Evolutionary conservation across 2,329 filamentous ascomycete genomes (phyloP).

Genomic region (Fusarium duplospermum): DNA sequence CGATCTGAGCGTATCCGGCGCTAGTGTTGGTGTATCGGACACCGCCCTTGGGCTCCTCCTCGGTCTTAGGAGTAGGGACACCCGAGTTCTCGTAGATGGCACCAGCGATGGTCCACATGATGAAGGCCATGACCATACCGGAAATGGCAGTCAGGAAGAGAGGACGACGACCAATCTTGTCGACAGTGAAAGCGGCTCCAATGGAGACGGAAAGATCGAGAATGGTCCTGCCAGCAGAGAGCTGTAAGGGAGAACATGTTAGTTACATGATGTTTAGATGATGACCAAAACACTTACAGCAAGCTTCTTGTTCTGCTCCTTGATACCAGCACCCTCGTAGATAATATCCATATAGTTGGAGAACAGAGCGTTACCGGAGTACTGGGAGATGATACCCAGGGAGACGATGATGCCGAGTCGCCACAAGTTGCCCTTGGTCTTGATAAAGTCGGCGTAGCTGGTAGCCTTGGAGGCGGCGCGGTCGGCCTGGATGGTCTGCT

Average conservation of each 20-base stretch:
- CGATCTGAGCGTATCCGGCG: constrained; percentile 65
- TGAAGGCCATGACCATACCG: constrained; percentile 61
- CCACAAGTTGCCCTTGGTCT: constrained; percentile 73
- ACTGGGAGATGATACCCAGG: constrained; percentile 75
- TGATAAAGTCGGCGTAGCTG: constrained; percentile 70
- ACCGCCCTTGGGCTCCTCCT: constrained; percentile 34
- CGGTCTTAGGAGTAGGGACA: constrained; percentile 24
- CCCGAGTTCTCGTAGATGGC: constrained; percentile 62
- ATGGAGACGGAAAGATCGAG: constrained; percentile 69
- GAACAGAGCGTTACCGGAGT: constrained; percentile 74
- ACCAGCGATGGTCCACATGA: constrained; percentile 64
- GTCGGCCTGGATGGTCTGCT: constrained; percentile 70
- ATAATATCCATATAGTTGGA: constrained; percentile 75
- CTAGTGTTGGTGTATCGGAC: constrained; percentile 52
- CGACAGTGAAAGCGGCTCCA: constrained; percentile 61
- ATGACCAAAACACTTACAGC: constrained; percentile 50
- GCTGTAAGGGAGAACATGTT: constrained; percentile 23
- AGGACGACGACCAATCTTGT: constrained; percentile 63
- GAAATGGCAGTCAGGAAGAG: constrained; percentile 63
- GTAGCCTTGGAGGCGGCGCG: constrained; percentile 59
- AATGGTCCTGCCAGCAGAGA: constrained; percentile 68
- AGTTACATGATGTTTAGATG: neutral
- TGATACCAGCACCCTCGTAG: constrained; percentile 71
- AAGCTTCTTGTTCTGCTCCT: constrained; percentile 65
- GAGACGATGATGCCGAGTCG: constrained; percentile 71